Evolutionary conservation across 805 yeast species (phyloP).

Genomic region (Starmerella apicola): DNA sequence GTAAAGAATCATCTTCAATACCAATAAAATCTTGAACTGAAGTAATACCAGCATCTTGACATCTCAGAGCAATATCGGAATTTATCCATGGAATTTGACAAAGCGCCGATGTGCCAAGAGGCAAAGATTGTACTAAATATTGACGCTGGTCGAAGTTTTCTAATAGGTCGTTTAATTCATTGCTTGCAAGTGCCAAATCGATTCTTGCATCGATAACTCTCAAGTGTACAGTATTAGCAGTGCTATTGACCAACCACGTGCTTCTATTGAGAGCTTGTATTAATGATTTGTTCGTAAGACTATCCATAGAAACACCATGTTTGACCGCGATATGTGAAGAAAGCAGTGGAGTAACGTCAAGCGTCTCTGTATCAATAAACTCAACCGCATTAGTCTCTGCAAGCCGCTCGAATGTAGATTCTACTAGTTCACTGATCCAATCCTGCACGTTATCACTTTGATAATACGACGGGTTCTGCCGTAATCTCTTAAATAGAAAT

Average conservation of each 20-base stretch:
- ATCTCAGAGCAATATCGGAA: constrained; percentile 35
- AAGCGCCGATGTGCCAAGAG: constrained; percentile 69
- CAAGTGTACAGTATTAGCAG: constrained; percentile 28
- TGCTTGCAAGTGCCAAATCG: constrained; percentile 34
- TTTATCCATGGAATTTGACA: constrained; percentile 68
- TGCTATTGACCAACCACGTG: background rate
- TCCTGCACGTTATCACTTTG: constrained; percentile 75
- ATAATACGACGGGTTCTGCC: constrained; percentile 76
- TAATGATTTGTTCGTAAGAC: constrained; percentile 30
- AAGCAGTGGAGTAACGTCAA: constrained; percentile 42
- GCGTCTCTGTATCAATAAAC: constrained; percentile 29
- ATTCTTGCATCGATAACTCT: constrained; percentile 49
- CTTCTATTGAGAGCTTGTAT: background rate
- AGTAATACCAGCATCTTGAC: constrained; percentile 43
- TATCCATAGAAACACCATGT: constrained; percentile 44
- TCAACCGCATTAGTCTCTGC: constrained; percentile 47
- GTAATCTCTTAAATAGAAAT: constrained; percentile 68
- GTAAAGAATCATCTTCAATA: constrained; percentile 52
- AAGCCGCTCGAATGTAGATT: constrained; percentile 53
- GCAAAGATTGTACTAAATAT: constrained; percentile 74
- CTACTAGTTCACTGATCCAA: constrained; percentile 73
- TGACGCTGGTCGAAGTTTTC: constrained; percentile 79
- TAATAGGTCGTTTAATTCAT: constrained; percentile 25
- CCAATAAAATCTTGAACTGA: constrained; percentile 69
- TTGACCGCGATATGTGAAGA: constrained; percentile 67